Evolutionary conservation across 495 filamentous ascomycete genomes (phyloP).

Genomic region (Aspergillus hancockii): DNA sequence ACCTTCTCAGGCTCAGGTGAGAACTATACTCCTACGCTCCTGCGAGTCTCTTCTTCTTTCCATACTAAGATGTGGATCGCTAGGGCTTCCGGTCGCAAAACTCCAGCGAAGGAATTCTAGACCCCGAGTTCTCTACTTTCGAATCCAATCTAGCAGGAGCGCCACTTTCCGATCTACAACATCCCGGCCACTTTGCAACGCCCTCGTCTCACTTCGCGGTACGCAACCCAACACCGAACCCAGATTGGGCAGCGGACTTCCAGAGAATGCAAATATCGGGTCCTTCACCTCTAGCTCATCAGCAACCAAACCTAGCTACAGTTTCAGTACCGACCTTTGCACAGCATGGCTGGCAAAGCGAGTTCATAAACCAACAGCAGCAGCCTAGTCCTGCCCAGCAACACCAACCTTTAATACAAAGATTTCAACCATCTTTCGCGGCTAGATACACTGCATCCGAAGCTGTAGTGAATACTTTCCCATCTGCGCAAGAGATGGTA

Average conservation of each 20-base stretch:
- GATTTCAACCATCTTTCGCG: conserved; percentile 37
- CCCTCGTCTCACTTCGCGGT: conserved; percentile 24
- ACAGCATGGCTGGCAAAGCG: conserved; percentile 53
- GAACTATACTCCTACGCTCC: conserved; percentile 1
- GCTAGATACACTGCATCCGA: conserved; percentile 29
- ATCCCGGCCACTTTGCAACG: conserved; percentile 28
- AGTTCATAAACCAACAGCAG: conserved; percentile 51
- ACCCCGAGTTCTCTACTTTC: conserved; percentile 72
- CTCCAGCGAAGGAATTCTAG: conserved; percentile 55
- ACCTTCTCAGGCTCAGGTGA: conserved; percentile 62
- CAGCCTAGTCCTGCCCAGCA: conserved; percentile 29
- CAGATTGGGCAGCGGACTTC: conserved; percentile 53
- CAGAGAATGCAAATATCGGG: conserved; percentile 48
- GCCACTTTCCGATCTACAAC: conserved; percentile 33
- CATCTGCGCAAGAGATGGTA: conserved; percentile 27
- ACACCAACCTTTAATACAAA: conserved; percentile 24
- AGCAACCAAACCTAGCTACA: conserved; percentile 34
- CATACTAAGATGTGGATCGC: background rate
- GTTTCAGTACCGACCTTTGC: conserved; percentile 28
- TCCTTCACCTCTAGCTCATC: conserved; percentile 32
- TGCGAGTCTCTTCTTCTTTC: background rate
- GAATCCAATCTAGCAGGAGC: conserved; percentile 52
- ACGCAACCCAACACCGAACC: conserved; percentile 15
- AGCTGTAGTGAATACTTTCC: conserved; percentile 25
- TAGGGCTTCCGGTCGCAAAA: conserved; percentile 67